These are phyloP conservation scores for Phanerochaete carnosa DNA, from an alignment of 768 basidiomycete genomes.

Conservation along the genomic window DNA sequence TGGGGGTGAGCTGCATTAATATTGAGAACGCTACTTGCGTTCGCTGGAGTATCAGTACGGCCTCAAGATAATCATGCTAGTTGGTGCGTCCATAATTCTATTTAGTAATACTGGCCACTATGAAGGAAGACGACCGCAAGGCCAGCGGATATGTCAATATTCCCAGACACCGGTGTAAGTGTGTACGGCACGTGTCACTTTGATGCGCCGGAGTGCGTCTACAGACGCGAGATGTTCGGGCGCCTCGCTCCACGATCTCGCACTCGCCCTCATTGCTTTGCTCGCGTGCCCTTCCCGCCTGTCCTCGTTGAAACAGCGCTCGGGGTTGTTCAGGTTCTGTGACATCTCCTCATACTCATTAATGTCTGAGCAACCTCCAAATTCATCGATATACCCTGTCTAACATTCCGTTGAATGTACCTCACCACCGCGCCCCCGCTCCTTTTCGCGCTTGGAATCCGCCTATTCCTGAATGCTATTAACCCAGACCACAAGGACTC, in stretches of 20 bases:
- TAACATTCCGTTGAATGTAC: constrained; percentile 27
- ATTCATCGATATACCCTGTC: neutral
- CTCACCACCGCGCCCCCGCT: constrained; percentile 62
- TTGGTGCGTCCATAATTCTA: no score
- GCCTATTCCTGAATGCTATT: constrained; percentile 62
- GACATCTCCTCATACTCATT: neutral
- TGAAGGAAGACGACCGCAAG: neutral
- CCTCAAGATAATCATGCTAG: no score
- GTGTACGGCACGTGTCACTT: neutral
- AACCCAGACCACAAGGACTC: constrained; percentile 36
- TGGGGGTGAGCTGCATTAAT: neutral
- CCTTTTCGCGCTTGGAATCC: constrained; percentile 71
- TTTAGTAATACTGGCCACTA: neutral
- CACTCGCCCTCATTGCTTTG: neutral
- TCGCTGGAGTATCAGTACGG: no score
- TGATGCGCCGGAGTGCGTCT: neutral
- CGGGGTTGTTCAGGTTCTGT: neutral
- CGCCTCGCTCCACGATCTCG: neutral
- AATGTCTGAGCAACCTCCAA: neutral
- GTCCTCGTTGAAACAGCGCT: neutral
- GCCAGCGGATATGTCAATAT: neutral
- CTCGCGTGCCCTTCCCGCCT: neutral
- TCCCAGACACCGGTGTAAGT: neutral
- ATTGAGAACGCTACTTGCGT: neutral
- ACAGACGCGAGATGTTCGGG: neutral